phyloP scores from a whole-genome alignment of 192 early-diverging fungal genomes.

The Backusella tarrabulga region DNA sequence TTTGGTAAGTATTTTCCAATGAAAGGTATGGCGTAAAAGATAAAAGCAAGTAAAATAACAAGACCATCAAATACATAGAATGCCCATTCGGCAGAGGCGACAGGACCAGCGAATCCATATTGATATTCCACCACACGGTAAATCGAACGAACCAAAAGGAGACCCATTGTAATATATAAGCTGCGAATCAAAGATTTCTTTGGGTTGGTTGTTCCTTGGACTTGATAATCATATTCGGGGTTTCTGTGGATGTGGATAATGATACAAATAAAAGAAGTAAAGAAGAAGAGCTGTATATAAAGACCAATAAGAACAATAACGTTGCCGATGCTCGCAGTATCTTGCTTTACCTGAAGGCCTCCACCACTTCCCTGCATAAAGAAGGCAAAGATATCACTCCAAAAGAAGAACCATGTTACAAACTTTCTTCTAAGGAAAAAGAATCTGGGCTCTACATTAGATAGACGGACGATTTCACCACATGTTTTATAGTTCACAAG shows the following conservation, averaged over 20 bases:
- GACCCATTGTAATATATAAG: not conserved
- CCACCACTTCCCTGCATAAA: not conserved
- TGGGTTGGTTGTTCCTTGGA: not conserved
- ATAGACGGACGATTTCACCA: constrained; percentile 4
- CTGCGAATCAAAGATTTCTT: not conserved
- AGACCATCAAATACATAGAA: constrained; percentile 12
- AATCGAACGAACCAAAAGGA: not conserved
- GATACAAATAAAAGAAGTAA: not conserved
- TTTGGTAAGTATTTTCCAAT: constrained; percentile 4
- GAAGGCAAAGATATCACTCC: constrained; percentile 2
- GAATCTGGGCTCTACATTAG: not conserved
- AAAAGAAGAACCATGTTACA: constrained; percentile 10
- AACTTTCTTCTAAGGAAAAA: constrained; percentile 1
- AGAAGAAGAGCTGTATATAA: not conserved
- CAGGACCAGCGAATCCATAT: not conserved
- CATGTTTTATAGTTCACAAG: constrained; percentile 3
- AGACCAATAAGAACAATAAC: not conserved
- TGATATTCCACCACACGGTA: constrained; percentile 1
- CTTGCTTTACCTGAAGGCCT: not conserved
- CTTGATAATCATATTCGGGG: not conserved
- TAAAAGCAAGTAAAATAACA: not conserved
- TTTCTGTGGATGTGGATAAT: not conserved
- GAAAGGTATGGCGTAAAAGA: not conserved
- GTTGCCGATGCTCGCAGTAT: not conserved
- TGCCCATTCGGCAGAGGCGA: constrained; percentile 1